phyloP scores from a whole-genome alignment of 225 moss, liverwort and hornwort genomes.

The Marchantia polymorpha region DNA sequence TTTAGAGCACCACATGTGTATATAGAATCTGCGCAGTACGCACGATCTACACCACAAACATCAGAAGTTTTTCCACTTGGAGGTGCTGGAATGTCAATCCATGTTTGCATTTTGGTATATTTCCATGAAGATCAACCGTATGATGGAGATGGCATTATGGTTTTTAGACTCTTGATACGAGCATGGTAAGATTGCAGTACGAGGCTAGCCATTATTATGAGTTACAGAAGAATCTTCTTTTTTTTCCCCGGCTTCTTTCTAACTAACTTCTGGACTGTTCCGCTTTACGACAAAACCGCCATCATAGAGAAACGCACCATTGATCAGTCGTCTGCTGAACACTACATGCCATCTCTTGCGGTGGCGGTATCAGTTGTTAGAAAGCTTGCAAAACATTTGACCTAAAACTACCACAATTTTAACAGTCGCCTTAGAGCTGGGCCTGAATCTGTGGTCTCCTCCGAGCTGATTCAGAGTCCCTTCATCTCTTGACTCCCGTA shows the following conservation, averaged over 20 bases:
- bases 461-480: conserved; percentile 64
- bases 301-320: background rate
- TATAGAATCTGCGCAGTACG: conserved; percentile 62
- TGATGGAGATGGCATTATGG: too few species aligned
- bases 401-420: too few species aligned
- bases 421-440: conserved; percentile 47
- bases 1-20: conserved; percentile 74
- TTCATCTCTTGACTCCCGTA: conserved; percentile 68
- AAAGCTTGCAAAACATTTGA: too few species aligned
- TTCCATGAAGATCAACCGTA: too few species aligned
- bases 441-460: conserved; percentile 68
- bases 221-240: conserved; percentile 71
- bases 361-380: too few species aligned
- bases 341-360: too few species aligned
- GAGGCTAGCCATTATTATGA: conserved; percentile 64
- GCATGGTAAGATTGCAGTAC: conserved; percentile 38
- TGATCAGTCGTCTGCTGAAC: background rate
- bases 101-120: too few species aligned
- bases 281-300: conserved; percentile 18
- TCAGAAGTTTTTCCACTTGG: conserved; percentile 1
- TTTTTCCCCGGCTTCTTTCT: conserved; percentile 80
- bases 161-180: background rate
- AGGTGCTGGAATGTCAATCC: too few species aligned
- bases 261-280: conserved; percentile 64
- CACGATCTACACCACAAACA: conserved; percentile 9